Evolutionary conservation across 2,329 filamentous ascomycete genomes (phyloP).

Genomic region (Chaetomiaceae sp.): DNA sequence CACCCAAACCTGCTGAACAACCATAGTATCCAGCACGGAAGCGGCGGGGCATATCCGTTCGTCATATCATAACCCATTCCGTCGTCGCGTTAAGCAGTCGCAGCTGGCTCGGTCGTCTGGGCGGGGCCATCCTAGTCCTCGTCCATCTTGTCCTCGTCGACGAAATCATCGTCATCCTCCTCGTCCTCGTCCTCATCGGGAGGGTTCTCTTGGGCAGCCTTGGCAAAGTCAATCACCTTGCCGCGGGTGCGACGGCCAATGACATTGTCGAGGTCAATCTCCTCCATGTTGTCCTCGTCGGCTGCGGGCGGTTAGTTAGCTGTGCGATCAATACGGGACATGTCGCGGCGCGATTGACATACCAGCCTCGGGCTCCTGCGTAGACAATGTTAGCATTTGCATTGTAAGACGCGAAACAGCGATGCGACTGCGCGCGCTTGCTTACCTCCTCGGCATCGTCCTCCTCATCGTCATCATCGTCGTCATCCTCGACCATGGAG

Average conservation of each 20-base stretch:
- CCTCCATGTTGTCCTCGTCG: slow-evolving; percentile 78
- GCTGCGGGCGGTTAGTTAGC: slow-evolving; percentile 42
- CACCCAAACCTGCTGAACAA: neutral
- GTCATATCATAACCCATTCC: slow-evolving; percentile 15
- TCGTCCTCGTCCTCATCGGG: slow-evolving; percentile 75
- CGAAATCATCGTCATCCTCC: slow-evolving; percentile 65
- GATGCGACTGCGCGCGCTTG: neutral
- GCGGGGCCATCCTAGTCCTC: slow-evolving; percentile 38
- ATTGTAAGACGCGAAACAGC: neutral
- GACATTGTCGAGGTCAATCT: slow-evolving; percentile 89
- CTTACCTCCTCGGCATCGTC: slow-evolving; percentile 36
- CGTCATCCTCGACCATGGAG: slow-evolving; percentile 71
- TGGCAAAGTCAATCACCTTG: slow-evolving; percentile 87
- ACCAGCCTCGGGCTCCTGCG: slow-evolving; percentile 32
- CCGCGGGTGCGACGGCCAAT: slow-evolving; percentile 87
- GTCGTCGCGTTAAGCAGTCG: slow-evolving; percentile 13
- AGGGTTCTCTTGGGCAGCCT: slow-evolving; percentile 76
- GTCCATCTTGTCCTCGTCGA: slow-evolving; percentile 69
- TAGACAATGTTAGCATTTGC: slow-evolving; percentile 21
- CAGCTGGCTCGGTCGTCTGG: neutral
- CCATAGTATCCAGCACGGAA: neutral
- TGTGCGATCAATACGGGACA: neutral
- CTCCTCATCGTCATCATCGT: slow-evolving; percentile 66
- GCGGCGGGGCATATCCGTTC: slow-evolving; percentile 6
- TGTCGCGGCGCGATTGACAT: slow-evolving; percentile 16